Evolutionary conservation across 2,329 filamentous ascomycete species (phyloP), one percentile per base, ranked within the genome.

Genomic region (Cytospora schulzeri): DNA sequence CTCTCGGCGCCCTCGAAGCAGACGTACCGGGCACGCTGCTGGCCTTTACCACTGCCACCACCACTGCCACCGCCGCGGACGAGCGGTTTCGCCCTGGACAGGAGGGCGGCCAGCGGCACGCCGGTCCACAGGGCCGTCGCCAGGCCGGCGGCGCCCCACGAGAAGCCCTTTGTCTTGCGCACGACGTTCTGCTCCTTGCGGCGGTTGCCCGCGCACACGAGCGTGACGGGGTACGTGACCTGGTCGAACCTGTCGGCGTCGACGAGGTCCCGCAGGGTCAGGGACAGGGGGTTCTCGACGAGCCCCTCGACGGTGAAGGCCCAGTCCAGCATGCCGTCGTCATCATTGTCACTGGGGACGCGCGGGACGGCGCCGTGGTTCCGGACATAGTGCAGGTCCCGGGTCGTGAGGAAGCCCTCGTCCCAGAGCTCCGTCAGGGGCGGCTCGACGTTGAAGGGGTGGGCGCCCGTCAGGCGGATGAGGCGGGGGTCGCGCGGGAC

Each of bases 131-230:
- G 78, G 0, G 92, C 92, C 0, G 92, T 97, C 0, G 92, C 96
- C 7, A 97, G 75, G 28, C 93, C 93, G 4, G 91, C 93, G 1
- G 93, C 83, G 41, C 93, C 93, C 93, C 93, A 97, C 2, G 92
- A 96, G 78, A 97, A 97, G 0, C 93, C 93, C 71, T 97, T 96
- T 1, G 91, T 92, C 75, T 97, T 97, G 19, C 92, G 85, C 3
- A 97, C 91, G 59, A 92, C 83, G 70, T 97, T 97, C 73, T 97
- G 93, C 76, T 97, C 93, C 77, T 97, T 97, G 35, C 93, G 85
- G 65, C 93, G 84, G 75, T 97, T 97, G 1, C 93, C 93, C 4
- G 93, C 93, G 75, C 93, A 97, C 26, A 97, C 93, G 1, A 97
- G 84, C 0, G 93, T 97, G 66, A 97, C 84, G 0, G 93, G 93